phyloP scores from a whole-genome alignment of 2,329 filamentous ascomycete genomes.

The Penicillium corylophilum region DNA sequence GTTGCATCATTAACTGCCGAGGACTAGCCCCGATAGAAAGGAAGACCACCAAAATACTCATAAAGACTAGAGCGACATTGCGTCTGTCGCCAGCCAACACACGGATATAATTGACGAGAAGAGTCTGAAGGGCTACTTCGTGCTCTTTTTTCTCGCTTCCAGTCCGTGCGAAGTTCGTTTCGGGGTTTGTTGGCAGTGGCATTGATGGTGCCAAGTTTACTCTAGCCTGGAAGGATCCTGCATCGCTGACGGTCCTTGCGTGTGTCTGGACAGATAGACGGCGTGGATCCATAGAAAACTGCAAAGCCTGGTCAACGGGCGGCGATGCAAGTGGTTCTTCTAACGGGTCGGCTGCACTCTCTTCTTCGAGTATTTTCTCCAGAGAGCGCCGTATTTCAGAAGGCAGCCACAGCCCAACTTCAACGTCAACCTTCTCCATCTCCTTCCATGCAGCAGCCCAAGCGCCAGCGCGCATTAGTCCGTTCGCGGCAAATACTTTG shows the following conservation, averaged over 20 bases:
- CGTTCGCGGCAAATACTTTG: slow-evolving; percentile 92
- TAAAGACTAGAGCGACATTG: slow-evolving; percentile 44
- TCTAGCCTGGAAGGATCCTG: slow-evolving; percentile 8
- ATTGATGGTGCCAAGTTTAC: neutral
- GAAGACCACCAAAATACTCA: slow-evolving; percentile 15
- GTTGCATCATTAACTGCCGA: neutral
- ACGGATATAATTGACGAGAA: slow-evolving; percentile 55
- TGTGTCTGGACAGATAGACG: slow-evolving; percentile 10
- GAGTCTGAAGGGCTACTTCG: slow-evolving; percentile 53
- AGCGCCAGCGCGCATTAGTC: slow-evolving; percentile 84
- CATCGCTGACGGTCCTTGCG: slow-evolving; percentile 7
- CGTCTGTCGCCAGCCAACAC: slow-evolving; percentile 53
- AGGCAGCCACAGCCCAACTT: slow-evolving; percentile 71
- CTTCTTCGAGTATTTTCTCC: slow-evolving; percentile 45
- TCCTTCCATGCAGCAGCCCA: slow-evolving; percentile 95
- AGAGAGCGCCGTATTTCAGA: slow-evolving; percentile 53
- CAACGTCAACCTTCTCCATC: slow-evolving; percentile 98
- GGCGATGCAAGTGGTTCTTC: slow-evolving; percentile 13
- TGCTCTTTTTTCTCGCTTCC: slow-evolving; percentile 10
- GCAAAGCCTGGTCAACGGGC: slow-evolving; percentile 7
- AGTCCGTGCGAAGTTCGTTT: neutral
- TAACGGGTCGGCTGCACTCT: slow-evolving; percentile 33
- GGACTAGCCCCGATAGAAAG: slow-evolving; percentile 11
- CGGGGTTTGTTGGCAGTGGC: slow-evolving; percentile 2
- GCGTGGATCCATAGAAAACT: slow-evolving; percentile 3